Evolutionary conservation across 305 asterid genomes (phyloP).

Genomic region (Fraxinus baroniana): DNA sequence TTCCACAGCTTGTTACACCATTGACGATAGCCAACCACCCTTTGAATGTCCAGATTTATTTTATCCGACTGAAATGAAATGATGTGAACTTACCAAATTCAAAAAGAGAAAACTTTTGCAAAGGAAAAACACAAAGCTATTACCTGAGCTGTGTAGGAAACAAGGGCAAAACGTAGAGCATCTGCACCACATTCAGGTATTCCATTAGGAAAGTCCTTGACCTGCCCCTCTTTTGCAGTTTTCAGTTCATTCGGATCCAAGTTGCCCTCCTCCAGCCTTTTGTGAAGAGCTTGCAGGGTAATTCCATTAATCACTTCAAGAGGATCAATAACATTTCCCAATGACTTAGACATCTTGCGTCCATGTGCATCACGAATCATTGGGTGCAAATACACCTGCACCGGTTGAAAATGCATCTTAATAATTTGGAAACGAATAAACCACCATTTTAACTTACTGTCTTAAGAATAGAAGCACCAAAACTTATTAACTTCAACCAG

Average conservation of each 20-base stretch:
- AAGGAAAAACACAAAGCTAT: constrained; percentile 13
- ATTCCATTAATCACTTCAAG: constrained; percentile 85
- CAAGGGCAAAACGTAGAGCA: constrained; percentile 94
- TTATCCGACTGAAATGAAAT: constrained; percentile 71
- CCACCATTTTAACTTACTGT: background rate
- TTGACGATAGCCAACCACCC: constrained; percentile 92
- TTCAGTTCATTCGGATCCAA: constrained; percentile 75
- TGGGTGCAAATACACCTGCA: constrained; percentile 88
- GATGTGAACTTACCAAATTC: constrained; percentile 8
- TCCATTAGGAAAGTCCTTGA: constrained; percentile 83
- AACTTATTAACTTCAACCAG: background rate
- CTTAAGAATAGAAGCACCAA: background rate
- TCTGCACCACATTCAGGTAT: constrained; percentile 95
- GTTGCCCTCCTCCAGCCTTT: constrained; percentile 85
- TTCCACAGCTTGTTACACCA: constrained; percentile 99
- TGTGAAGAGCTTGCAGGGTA: constrained; percentile 73
- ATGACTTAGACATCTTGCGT: constrained; percentile 94
- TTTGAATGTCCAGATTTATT: constrained; percentile 83
- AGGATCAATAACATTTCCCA: constrained; percentile 92
- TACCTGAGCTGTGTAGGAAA: constrained; percentile 94
- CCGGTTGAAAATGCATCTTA: constrained; percentile 6
- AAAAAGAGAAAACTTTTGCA: constrained; percentile 7
- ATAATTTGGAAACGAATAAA: constrained; percentile 14
- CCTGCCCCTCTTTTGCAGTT: constrained; percentile 84
- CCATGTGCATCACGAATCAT: constrained; percentile 98